Evolutionary conservation across 441 rosid genomes (phyloP).

Genomic region (Macaranga tanarius): DNA sequence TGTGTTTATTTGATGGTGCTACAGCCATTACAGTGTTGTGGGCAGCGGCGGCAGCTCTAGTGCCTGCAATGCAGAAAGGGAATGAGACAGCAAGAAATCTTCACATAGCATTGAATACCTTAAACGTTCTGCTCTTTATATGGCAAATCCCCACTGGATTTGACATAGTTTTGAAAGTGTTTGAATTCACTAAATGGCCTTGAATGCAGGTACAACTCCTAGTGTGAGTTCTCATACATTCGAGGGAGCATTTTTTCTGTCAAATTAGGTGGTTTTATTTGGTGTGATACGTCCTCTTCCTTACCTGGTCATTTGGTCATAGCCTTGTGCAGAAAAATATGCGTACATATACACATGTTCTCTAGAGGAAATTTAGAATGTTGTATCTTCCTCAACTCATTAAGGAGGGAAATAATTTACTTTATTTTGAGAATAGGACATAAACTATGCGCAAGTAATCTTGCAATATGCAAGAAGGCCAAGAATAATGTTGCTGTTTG

Average conservation of each 20-base stretch:
- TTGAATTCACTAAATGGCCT: slow-evolving; percentile 86
- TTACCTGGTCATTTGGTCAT: neutral
- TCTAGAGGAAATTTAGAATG: neutral
- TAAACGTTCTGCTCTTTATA: slow-evolving; percentile 66
- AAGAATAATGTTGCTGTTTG: no score
- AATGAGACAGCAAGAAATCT: slow-evolving; percentile 74
- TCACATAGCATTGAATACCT: slow-evolving; percentile 68
- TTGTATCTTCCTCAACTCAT: neutral
- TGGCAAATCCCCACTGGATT: slow-evolving; percentile 84
- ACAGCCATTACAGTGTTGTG: slow-evolving; percentile 79
- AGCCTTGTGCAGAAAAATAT: neutral
- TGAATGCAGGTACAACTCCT: slow-evolving; percentile 28
- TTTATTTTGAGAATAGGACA: neutral
- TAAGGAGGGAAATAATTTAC: neutral
- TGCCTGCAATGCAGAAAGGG: slow-evolving; percentile 90
- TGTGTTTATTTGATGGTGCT: neutral
- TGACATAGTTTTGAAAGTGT: slow-evolving; percentile 69
- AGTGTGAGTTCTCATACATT: neutral
- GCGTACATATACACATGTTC: neutral
- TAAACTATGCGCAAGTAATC: neutral
- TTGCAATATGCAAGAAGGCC: no score
- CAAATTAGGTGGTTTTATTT: neutral
- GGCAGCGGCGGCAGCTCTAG: slow-evolving; percentile 86
- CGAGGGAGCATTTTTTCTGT: neutral
- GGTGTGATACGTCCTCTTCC: neutral